Percentiles rank a stretch among this genome's conserved stretches.
phyloP scores from a whole-genome alignment of 768 basidiomycete species.

The Crucibulum laeve region DNA sequence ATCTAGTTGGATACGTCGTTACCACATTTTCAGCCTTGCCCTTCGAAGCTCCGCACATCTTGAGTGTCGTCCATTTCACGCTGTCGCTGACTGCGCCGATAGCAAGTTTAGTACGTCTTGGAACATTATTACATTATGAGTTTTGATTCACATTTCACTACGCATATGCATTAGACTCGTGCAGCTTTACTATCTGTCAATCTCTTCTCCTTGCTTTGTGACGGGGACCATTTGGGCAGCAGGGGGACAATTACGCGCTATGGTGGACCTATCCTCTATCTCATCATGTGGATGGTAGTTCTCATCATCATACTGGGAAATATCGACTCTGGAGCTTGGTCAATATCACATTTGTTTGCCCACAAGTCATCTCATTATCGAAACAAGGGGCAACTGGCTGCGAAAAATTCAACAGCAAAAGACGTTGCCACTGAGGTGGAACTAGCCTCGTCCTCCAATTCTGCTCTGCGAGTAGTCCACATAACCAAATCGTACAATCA shows the following conservation, averaged over 20 bases:
- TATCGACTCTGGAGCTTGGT: constrained; percentile 56
- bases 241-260: constrained; percentile 42
- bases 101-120: constrained; percentile 12
- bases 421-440: constrained; percentile 48
- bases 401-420: too few relatives aligned
- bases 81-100: constrained; percentile 14
- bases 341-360: too few relatives aligned
- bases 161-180: neutral
- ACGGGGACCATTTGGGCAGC: constrained; percentile 35
- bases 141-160: neutral
- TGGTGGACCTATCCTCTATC: constrained; percentile 61
- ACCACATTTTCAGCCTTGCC: constrained; percentile 9
- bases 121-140: neutral
- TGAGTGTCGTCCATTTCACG: constrained; percentile 14
- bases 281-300: constrained; percentile 43
- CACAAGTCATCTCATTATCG: too few relatives aligned
- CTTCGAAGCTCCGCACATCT: constrained; percentile 4
- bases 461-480: constrained; percentile 45
- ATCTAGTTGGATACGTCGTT: constrained; percentile 14
- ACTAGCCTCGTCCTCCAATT: constrained; percentile 31
- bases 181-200: constrained; percentile 53
- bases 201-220: constrained; percentile 55
- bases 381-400: too few relatives aligned
- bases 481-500: constrained; percentile 45
- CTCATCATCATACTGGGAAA: constrained; percentile 50